phyloP scores from a whole-genome alignment of 768 basidiomycete species.

The Dioszegia aurantiaca region DNA sequence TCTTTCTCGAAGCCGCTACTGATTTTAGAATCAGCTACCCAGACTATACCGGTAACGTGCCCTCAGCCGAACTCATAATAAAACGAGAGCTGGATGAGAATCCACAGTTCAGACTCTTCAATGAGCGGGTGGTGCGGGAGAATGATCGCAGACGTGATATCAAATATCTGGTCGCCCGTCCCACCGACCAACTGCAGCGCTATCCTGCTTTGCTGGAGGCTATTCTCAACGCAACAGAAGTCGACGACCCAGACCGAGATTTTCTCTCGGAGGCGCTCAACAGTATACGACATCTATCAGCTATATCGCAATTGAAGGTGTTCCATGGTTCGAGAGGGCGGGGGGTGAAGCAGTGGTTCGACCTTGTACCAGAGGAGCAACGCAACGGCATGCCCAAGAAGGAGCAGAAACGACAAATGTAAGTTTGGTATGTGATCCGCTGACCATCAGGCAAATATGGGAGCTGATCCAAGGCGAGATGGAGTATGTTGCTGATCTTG shows the following conservation, averaged over 20 bases:
- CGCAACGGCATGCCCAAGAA: constrained; percentile 64
- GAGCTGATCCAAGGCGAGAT: constrained; percentile 94
- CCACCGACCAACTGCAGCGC: constrained; percentile 75
- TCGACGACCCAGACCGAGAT: constrained; percentile 76
- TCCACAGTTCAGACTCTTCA: constrained; percentile 73
- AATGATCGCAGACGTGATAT: constrained; percentile 67
- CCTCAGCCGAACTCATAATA: constrained; percentile 77
- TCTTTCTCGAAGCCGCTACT: constrained; percentile 79
- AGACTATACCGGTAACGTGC: constrained; percentile 67
- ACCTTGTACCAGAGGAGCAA: constrained; percentile 70
- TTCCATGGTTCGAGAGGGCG: constrained; percentile 88
- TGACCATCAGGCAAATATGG: constrained; percentile 69
- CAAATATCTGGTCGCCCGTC: constrained; percentile 74
- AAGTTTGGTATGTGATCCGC: constrained; percentile 43
- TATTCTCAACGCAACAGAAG: constrained; percentile 74
- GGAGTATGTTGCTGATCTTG: constrained; percentile 87
- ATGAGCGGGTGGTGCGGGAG: constrained; percentile 60
- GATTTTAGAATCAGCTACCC: constrained; percentile 86
- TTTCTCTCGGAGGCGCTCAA: constrained; percentile 78
- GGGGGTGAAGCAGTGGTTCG: constrained; percentile 85
- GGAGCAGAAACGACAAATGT: constrained; percentile 82
- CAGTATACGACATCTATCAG: constrained; percentile 76
- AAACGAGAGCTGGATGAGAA: constrained; percentile 83
- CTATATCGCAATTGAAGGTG: constrained; percentile 74
- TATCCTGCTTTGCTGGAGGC: constrained; percentile 83